Conservation (phyloP, 345 rosid species). For the Eutrema yunnanense region DNA sequence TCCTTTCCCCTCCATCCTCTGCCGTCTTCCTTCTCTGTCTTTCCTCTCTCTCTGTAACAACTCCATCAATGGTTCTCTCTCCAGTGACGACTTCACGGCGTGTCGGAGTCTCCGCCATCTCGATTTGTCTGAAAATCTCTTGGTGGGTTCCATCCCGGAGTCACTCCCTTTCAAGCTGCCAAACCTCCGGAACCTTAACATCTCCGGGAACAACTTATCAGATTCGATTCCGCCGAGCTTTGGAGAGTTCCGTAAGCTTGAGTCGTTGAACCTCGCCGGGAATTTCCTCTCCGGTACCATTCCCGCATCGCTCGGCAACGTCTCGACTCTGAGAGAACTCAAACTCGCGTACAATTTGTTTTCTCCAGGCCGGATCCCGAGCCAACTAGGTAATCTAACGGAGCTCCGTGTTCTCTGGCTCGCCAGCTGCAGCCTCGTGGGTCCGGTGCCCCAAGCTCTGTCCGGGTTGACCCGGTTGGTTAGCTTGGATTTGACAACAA, state of each 20-base stretch:
- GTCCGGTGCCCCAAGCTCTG: constrained; percentile 48
- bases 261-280: constrained; percentile 41
- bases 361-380: constrained; percentile 42
- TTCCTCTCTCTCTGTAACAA: constrained; percentile 44
- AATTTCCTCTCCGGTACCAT: constrained; percentile 54
- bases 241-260: constrained; percentile 45
- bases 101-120: constrained; percentile 48
- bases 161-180: constrained; percentile 47
- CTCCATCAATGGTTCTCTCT: constrained; percentile 57
- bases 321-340: constrained; percentile 50
- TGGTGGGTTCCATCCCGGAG: constrained; percentile 54
- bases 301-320: constrained; percentile 51
- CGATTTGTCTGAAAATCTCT: constrained; percentile 36
- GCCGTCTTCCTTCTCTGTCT: constrained; percentile 57
- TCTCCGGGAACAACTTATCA: constrained; percentile 58
- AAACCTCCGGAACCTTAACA: constrained; percentile 33
- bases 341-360: constrained; percentile 59
- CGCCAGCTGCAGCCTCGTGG: constrained; percentile 40
- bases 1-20: constrained; percentile 68
- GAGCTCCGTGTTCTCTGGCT: constrained; percentile 63
- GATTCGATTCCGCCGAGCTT: constrained; percentile 49
- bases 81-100: constrained; percentile 35
- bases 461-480: constrained; percentile 33
- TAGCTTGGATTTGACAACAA: constrained; percentile 49
- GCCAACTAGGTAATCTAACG: constrained; percentile 46